These are phyloP conservation scores for Candida manassasensis DNA, from an alignment of 805 yeast species.

Conservation along the genomic window DNA sequence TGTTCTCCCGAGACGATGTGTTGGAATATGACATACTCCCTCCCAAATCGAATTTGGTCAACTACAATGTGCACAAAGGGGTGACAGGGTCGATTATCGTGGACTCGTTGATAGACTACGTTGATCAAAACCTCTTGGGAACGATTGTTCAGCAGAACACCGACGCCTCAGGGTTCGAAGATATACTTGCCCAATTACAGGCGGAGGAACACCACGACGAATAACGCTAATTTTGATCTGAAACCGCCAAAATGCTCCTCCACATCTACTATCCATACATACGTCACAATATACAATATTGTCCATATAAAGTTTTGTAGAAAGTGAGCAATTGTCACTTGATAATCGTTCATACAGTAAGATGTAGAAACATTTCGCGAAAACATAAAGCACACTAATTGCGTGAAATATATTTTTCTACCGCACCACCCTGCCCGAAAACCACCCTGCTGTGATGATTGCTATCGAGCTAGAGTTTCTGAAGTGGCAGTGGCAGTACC, in stretches of 20 bases:
- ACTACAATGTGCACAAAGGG: constrained; percentile 38
- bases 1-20: constrained; percentile 60
- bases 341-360: too few relatives aligned
- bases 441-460: constrained; percentile 23
- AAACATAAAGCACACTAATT: too few relatives aligned
- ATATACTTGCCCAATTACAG: constrained; percentile 18
- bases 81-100: constrained; percentile 10
- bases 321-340: too few relatives aligned
- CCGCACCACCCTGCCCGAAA: too few relatives aligned
- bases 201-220: constrained; percentile 11
- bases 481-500: constrained; percentile 42
- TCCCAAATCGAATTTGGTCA: constrained; percentile 37
- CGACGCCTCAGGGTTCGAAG: constrained; percentile 22
- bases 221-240: too few relatives aligned
- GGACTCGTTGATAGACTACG: constrained; percentile 36
- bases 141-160: constrained; percentile 36
- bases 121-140: constrained; percentile 44
- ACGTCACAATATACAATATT: too few relatives aligned
- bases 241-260: too few relatives aligned
- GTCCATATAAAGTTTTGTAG: too few relatives aligned
- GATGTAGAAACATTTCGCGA: too few relatives aligned
- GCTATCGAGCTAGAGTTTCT: constrained; percentile 38
- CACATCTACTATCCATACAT: too few relatives aligned
- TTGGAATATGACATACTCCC: constrained; percentile 73
- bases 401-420: too few relatives aligned